These are phyloP conservation scores for Epichloe baconii DNA, from an alignment of 2,329 filamentous ascomycete genomes.

Conservation along the genomic window DNA sequence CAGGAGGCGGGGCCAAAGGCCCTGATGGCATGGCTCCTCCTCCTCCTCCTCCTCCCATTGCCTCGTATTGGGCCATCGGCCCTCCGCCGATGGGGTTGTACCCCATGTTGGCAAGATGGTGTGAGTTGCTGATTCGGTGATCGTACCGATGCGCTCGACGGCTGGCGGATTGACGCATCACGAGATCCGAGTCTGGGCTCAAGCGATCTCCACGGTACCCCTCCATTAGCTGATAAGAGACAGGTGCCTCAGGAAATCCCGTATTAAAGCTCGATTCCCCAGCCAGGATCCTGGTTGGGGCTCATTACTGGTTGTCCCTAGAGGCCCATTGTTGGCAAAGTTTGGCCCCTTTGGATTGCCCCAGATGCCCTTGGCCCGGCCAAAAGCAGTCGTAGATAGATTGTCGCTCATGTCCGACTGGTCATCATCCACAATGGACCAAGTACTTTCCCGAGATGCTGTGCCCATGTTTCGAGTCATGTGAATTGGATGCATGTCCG, in stretches of 20 bases:
- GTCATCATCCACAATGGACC: conserved; percentile 41
- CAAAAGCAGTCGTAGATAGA: conserved; percentile 36
- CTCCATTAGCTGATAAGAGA: conserved; percentile 25
- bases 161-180: conserved; percentile 26
- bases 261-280: conserved; percentile 26
- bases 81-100: conserved; percentile 20
- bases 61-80: conserved; percentile 22
- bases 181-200: conserved; percentile 34
- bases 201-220: conserved; percentile 32
- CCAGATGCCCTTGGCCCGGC: conserved; percentile 44
- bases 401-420: conserved; percentile 45
- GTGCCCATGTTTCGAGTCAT: conserved; percentile 11
- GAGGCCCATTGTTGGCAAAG: conserved; percentile 21
- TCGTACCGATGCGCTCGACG: conserved; percentile 37
- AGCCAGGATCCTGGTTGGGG: conserved; percentile 31
- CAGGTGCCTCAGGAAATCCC: conserved; percentile 26
- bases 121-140: conserved; percentile 24
- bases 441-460: conserved; percentile 30
- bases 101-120: conserved; percentile 18
- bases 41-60: conserved; percentile 20
- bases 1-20: conserved; percentile 21
- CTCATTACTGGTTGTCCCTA: conserved; percentile 21
- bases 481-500: conserved; percentile 12
- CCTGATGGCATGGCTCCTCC: conserved; percentile 19
- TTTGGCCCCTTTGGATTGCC: conserved; percentile 29